phyloP scores from a whole-genome alignment of 148 eudicot genomes.

The Dysphania ambrosioides region DNA sequence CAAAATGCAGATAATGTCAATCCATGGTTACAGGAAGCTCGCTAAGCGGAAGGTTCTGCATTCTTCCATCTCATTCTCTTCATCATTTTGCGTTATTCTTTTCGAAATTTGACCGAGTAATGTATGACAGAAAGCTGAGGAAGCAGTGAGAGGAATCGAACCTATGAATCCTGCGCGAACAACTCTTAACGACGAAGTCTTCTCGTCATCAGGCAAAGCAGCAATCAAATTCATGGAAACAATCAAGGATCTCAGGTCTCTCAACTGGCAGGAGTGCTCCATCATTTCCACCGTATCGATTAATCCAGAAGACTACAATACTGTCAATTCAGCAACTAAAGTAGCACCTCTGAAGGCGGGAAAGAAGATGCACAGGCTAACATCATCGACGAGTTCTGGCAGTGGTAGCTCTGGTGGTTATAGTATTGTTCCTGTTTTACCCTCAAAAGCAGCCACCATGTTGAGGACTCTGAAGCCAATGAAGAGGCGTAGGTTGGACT shows the following conservation, averaged over 20 bases:
- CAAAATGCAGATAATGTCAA: slow-evolving; percentile 34
- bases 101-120: neutral
- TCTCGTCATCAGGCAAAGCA: slow-evolving; percentile 32
- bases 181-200: slow-evolving; percentile 34
- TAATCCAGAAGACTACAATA: slow-evolving; percentile 12
- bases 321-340: neutral
- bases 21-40: slow-evolving; percentile 35
- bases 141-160: slow-evolving; percentile 39
- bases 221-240: slow-evolving; percentile 35
- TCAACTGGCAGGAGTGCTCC: slow-evolving; percentile 53
- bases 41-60: slow-evolving; percentile 19
- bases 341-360: slow-evolving; percentile 32
- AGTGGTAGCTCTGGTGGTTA: neutral
- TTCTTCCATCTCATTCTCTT: neutral
- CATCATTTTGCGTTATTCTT: neutral
- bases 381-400: neutral
- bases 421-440: neutral
- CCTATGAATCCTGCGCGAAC: slow-evolving; percentile 49
- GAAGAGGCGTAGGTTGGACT: neutral
- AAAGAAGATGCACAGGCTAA: neutral
- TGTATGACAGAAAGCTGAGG: slow-evolving; percentile 32
- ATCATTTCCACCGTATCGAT: slow-evolving; percentile 39
- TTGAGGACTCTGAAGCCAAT: neutral
- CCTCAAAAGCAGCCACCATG: too few relatives aligned
- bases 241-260: slow-evolving; percentile 33